phyloP scores from a whole-genome alignment of 1,284 basidiomycete species.

The Calocybe gambosa region DNA sequence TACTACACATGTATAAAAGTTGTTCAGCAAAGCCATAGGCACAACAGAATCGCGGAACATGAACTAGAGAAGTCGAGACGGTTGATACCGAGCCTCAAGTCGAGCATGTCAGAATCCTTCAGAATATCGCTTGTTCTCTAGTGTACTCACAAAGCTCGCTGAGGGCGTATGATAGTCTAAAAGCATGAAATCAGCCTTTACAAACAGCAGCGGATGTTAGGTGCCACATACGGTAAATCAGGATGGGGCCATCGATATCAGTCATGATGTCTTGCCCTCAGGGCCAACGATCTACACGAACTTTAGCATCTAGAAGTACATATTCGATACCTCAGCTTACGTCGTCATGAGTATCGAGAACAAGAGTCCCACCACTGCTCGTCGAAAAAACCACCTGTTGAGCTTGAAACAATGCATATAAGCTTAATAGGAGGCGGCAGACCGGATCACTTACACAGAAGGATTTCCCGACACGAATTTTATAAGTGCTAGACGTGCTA shows the following conservation, averaged over 20 bases:
- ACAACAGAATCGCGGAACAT: slow-evolving; percentile 27
- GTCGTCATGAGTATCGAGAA: slow-evolving; percentile 41
- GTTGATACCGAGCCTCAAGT: slow-evolving; percentile 41
- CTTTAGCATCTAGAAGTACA: background rate
- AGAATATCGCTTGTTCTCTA: background rate
- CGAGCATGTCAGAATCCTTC: background rate
- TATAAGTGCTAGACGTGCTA: slow-evolving; percentile 52
- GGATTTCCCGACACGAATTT: slow-evolving; percentile 51
- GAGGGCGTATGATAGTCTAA: slow-evolving; percentile 41
- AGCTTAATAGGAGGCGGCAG: background rate
- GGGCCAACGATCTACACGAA: slow-evolving; percentile 34
- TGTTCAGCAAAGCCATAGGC: background rate
- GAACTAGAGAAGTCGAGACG: slow-evolving; percentile 35
- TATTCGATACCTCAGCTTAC: slow-evolving; percentile 20
- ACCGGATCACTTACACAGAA: slow-evolving; percentile 24
- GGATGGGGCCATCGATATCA: slow-evolving; percentile 26
- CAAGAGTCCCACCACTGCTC: slow-evolving; percentile 48
- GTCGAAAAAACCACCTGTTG: slow-evolving; percentile 42
- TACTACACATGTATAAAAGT: background rate
- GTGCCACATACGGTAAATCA: slow-evolving; percentile 26
- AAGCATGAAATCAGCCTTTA: background rate
- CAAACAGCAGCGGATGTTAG: background rate
- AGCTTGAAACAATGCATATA: slow-evolving; percentile 14
- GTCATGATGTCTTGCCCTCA: slow-evolving; percentile 31
- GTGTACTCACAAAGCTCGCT: slow-evolving; percentile 17